Evolutionary conservation across 139 green algal genomes (phyloP), one percentile per base, ranked within the genome.

Genomic region (Desmodesmus armatus): DNA sequence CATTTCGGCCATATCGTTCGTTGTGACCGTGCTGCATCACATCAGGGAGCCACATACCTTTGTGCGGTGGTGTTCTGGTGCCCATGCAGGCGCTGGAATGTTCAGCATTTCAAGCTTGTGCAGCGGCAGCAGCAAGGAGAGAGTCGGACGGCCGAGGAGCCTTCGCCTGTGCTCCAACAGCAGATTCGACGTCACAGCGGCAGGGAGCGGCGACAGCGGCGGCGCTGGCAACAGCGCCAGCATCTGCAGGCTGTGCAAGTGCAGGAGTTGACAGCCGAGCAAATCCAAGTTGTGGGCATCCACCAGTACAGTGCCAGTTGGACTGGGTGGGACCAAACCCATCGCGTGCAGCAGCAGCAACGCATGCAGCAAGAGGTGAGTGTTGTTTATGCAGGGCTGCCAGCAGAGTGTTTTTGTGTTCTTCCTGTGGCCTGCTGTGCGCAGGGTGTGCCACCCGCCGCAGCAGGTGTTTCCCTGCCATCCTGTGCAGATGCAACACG

Each of bases 241-340:
- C 35, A 49, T 33, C 66, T 49, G 66, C 66, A 49, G 6, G 17
- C 15, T 19, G 5, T 17, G 66, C 66, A 44, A 27, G 9, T 5
- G 9, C 27, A 44, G 66, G n/a, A n/a, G n/a, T n/a, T n/a, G n/a
- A n/a, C n/a, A n/a, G n/a, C 66, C 35, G 15, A 49, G 71, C 21
- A 62, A n/a, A n/a, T 43, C 33, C 49, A 35, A 9, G 76, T 82
- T 17, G 55, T 82, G 15, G 76, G 76, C 2, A 82, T 72, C 5
- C 76, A 82, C 55, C 76, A 82, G 27, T 82, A 73, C 76, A 72
- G 51, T 55, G 76, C 55, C 5, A 47, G 27, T 17, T 82, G 76
- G 76, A 82, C 33, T 66, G 53, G 55, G 0, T 72, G 55, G 76
- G 53, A 53, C 11, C 11, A 35, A 19, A 72, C 3, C 15, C 40